Evolutionary conservation across 495 filamentous ascomycete genomes (phyloP).

Genomic region (Haplographium delicatum): DNA sequence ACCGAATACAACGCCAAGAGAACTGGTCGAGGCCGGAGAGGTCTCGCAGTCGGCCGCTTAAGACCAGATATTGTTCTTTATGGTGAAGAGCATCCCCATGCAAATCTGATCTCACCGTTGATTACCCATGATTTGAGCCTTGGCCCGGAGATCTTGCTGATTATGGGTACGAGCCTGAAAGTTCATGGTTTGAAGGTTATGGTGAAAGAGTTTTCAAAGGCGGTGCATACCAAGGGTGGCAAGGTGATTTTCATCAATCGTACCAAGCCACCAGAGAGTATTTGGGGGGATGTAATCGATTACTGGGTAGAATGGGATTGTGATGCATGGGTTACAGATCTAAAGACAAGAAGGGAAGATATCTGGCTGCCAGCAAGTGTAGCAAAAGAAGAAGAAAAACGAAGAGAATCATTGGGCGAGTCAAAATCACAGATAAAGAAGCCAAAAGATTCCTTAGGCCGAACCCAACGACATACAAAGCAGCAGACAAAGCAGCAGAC

Average conservation of each 20-base stretch:
- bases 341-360: slow-evolving; percentile 47
- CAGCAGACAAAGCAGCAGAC: neutral
- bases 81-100: slow-evolving; percentile 64
- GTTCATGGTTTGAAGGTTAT: slow-evolving; percentile 65
- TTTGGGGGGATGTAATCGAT: slow-evolving; percentile 63
- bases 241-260: slow-evolving; percentile 66
- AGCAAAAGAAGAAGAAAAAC: slow-evolving; percentile 2
- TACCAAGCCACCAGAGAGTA: slow-evolving; percentile 60
- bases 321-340: slow-evolving; percentile 60
- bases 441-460: too few species aligned
- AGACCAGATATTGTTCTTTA: slow-evolving; percentile 69
- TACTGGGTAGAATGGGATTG: slow-evolving; percentile 69
- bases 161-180: slow-evolving; percentile 62
- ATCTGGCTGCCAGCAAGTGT: slow-evolving; percentile 43
- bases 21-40: slow-evolving; percentile 55
- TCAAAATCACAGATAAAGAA: slow-evolving; percentile 1
- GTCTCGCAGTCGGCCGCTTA: slow-evolving; percentile 54
- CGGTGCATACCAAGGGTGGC: slow-evolving; percentile 56
- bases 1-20: slow-evolving; percentile 48
- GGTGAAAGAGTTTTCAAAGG: slow-evolving; percentile 64
- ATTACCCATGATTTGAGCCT: slow-evolving; percentile 57
- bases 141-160: slow-evolving; percentile 57
- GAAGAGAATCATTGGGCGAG: slow-evolving; percentile 10
- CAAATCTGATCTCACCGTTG: slow-evolving; percentile 54
- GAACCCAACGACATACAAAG: too few species aligned